Base-by-base conservation (phyloP, 805 yeast genomes). In the Lachancea lanzarotensis region DNA sequence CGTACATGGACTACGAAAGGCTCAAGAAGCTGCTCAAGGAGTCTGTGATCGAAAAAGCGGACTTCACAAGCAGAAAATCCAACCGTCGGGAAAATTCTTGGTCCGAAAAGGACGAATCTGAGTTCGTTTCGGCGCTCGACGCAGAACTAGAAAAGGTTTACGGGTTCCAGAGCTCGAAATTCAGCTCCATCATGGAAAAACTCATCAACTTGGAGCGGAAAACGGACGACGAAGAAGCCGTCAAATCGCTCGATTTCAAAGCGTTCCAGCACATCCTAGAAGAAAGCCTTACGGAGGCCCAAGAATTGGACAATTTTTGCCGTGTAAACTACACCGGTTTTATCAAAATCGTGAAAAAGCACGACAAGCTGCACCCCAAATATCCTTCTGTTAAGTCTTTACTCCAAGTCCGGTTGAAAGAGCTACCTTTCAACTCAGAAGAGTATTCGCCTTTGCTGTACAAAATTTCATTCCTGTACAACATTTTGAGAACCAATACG, bases 321-420 rank as follows among this genome's bases (percentile, higher is more conserved):
- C 76, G 98, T 57, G 67, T 91, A 54, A 93, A 93, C 67, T 93
- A 83, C 70, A 91, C 98, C 12, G 98, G 97, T 1, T 91, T 93
- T 68, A 76, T 81, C 56, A 93, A 93, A 63, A 87, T 93, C 54
- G 97, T 90, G 52, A 90, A 91, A 70, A 91, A 91, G 68, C 98
- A 93, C 61, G 98, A 93, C 68, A 79, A 96, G 43, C 65, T 91
- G 52, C 97, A 90, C 66, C 76, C 89, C 27, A 74, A 79, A 52
- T 93, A 84, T 65, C 68, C 66, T 13, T 83, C 93, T n/a, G 97
- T 91, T 19, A 83, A 80, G 62, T 95, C 98, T 0, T 69, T 93
- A 55, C 71, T 93, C 55, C 86, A 87, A 52, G 96, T 91, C 25
- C 76, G 98, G 56, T 73, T 93, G 66, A 83, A 82, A 59, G 82